Evolutionary conservation across 1,139 yeast species (phyloP).

Genomic region (Kodamaea ohmeri): DNA sequence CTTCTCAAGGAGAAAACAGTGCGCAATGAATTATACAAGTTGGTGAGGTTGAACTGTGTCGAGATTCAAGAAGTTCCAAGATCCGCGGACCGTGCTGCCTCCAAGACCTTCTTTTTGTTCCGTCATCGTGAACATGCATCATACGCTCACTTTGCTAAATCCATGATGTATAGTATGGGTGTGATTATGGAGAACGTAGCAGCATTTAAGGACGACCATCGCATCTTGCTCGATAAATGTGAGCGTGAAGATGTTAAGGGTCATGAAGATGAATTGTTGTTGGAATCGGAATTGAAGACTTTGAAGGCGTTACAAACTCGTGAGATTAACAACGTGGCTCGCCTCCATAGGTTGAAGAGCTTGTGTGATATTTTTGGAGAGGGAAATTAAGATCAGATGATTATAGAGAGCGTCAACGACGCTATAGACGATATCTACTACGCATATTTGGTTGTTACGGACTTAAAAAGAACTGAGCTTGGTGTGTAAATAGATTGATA

Average conservation of each 20-base stretch:
- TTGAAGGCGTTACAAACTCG: constrained; percentile 58
- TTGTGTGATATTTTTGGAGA: constrained; percentile 46
- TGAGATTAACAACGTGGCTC: constrained; percentile 53
- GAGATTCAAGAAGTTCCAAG: constrained; percentile 92
- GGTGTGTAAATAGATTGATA: too few species aligned
- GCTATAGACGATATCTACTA: too few species aligned
- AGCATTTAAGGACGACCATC: constrained; percentile 57
- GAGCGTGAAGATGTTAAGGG: constrained; percentile 90
- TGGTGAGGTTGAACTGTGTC: constrained; percentile 56
- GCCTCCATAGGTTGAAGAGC: constrained; percentile 52
- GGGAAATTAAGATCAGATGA: too few species aligned
- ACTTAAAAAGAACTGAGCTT: too few species aligned
- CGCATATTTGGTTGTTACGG: too few species aligned
- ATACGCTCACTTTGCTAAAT: constrained; percentile 44
- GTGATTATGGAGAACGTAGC: constrained; percentile 56
- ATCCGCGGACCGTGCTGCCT: constrained; percentile 88
- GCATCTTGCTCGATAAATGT: constrained; percentile 70
- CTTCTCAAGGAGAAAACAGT: constrained; percentile 75
- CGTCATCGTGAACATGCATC: constrained; percentile 64
- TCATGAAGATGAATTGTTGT: constrained; percentile 67
- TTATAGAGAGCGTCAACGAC: too few species aligned
- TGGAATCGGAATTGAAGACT: constrained; percentile 73
- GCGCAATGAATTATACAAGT: constrained; percentile 56
- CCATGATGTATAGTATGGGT: constrained; percentile 51
- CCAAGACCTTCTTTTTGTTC: constrained; percentile 81